phyloP scores from a whole-genome alignment of 2,329 filamentous ascomycete genomes.

The Myriosclerotinia curreyana region DNA sequence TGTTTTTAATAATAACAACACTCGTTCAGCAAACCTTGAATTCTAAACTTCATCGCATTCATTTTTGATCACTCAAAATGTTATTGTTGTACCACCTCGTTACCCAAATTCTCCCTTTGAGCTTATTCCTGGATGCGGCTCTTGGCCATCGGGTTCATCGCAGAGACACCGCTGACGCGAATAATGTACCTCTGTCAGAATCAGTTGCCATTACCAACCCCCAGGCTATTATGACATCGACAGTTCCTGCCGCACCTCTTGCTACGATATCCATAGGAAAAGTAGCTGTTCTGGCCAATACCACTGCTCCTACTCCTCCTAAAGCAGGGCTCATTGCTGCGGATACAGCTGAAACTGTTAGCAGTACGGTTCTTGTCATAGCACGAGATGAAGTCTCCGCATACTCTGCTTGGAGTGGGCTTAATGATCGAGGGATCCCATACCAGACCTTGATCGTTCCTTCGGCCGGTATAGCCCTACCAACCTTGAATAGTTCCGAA shows the following conservation, averaged over 20 bases:
- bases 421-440: conserved; percentile 60
- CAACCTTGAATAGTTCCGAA: conserved; percentile 47
- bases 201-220: conserved; percentile 15
- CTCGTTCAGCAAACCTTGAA: conserved; percentile 3
- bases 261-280: conserved; percentile 7
- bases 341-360: conserved; percentile 24
- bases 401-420: conserved; percentile 50
- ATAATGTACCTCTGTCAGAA: conserved; percentile 7
- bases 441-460: conserved; percentile 54
- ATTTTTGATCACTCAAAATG: conserved; percentile 5
- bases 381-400: conserved; percentile 51
- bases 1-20: not conserved
- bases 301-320: conserved; percentile 12
- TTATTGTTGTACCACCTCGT: conserved; percentile 14
- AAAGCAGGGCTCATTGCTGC: not conserved
- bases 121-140: conserved; percentile 16
- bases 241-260: conserved; percentile 16
- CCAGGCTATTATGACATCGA: conserved; percentile 17
- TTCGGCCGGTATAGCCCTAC: conserved; percentile 49
- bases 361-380: conserved; percentile 54
- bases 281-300: conserved; percentile 18
- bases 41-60: not conserved
- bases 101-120: conserved; percentile 17
- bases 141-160: conserved; percentile 20
- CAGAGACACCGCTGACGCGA: conserved; percentile 1